These are phyloP conservation scores for Candida buenavistaensis DNA, from an alignment of 1,139 yeast species.

Conservation along the genomic window DNA sequence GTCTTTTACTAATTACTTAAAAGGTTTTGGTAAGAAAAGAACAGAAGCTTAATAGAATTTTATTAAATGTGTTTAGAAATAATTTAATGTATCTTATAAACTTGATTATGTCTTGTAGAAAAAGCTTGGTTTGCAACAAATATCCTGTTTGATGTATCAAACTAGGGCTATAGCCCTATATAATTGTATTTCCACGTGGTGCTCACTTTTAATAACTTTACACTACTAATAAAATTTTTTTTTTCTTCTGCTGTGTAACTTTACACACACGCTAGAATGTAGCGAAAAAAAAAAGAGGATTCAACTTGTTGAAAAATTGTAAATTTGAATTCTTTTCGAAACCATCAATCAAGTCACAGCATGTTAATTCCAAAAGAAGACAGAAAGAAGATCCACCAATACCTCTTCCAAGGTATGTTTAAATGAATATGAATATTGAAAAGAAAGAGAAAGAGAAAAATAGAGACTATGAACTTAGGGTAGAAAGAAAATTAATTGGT, in stretches of 20 bases:
- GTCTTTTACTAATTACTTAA: too few relatives aligned
- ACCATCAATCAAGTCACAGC: slow-evolving; percentile 14
- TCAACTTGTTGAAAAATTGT: slow-evolving; percentile 4
- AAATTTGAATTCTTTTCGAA: slow-evolving; percentile 6
- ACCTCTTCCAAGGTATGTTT: slow-evolving; percentile 95
- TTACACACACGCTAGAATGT: slow-evolving; percentile 1
- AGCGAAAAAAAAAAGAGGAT: slow-evolving; percentile 5
- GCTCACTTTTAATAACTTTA: background rate
- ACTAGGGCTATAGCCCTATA: slow-evolving; percentile 8
- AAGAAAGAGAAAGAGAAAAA: background rate
- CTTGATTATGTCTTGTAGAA: too few relatives aligned
- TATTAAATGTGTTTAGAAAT: too few relatives aligned
- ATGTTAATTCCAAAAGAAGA: slow-evolving; percentile 99
- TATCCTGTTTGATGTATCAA: too few relatives aligned
- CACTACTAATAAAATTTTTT: slow-evolving; percentile 2
- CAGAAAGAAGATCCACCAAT: slow-evolving; percentile 98
- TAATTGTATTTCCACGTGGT: too few relatives aligned
- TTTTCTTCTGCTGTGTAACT: background rate
- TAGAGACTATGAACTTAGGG: too few relatives aligned
- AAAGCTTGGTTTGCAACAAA: too few relatives aligned
- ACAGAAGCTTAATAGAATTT: too few relatives aligned
- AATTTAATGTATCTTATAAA: too few relatives aligned
- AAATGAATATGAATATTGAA: background rate
- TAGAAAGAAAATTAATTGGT: too few relatives aligned
- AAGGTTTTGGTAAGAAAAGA: too few relatives aligned